A percentile compares a stretch with the other conserved stretches of the same genome.
phyloP scores from a whole-genome alignment of 805 yeast species.

The Ogataea nonfermentans region DNA sequence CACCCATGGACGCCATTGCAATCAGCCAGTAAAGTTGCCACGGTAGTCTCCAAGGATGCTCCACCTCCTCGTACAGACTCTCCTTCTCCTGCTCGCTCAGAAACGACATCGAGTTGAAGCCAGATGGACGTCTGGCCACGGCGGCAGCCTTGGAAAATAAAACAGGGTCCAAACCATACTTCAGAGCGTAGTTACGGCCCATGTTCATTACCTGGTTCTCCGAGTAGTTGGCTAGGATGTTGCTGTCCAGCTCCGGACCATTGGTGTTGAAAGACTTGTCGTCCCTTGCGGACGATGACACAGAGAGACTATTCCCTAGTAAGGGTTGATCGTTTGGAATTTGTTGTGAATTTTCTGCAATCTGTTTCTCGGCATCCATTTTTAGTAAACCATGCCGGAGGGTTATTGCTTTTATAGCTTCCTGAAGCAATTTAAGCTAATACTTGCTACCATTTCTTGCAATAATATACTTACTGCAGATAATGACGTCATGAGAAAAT shows the following conservation, averaged over 20 bases:
- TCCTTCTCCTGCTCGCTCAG: slow-evolving; percentile 54
- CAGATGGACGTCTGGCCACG: slow-evolving; percentile 59
- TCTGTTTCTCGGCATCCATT: slow-evolving; percentile 7
- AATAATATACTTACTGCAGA: background rate
- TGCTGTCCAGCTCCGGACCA: slow-evolving; percentile 30
- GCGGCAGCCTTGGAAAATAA: slow-evolving; percentile 67
- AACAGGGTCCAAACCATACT: slow-evolving; percentile 54
- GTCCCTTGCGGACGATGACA: slow-evolving; percentile 13
- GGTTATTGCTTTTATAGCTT: slow-evolving; percentile 1
- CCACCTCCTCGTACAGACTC: slow-evolving; percentile 44
- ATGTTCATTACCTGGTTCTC: slow-evolving; percentile 64
- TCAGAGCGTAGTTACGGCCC: slow-evolving; percentile 65
- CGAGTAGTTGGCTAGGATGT: slow-evolving; percentile 55
- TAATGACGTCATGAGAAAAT: slow-evolving; percentile 3
- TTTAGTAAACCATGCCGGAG: background rate
- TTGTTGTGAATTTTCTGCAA: background rate
- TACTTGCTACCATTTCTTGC: slow-evolving; percentile 5
- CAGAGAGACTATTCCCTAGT: slow-evolving; percentile 6
- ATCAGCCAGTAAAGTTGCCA: slow-evolving; percentile 52
- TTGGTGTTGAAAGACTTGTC: slow-evolving; percentile 12
- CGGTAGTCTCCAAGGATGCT: slow-evolving; percentile 47
- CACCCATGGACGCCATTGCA: slow-evolving; percentile 70
- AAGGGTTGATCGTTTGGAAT: background rate
- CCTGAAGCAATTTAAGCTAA: background rate
- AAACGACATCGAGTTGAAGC: slow-evolving; percentile 56